Evolutionary conservation across 2,329 filamentous ascomycete species (phyloP), one percentile per base, ranked within the genome.

Genomic region (Exophiala alcalophila): DNA sequence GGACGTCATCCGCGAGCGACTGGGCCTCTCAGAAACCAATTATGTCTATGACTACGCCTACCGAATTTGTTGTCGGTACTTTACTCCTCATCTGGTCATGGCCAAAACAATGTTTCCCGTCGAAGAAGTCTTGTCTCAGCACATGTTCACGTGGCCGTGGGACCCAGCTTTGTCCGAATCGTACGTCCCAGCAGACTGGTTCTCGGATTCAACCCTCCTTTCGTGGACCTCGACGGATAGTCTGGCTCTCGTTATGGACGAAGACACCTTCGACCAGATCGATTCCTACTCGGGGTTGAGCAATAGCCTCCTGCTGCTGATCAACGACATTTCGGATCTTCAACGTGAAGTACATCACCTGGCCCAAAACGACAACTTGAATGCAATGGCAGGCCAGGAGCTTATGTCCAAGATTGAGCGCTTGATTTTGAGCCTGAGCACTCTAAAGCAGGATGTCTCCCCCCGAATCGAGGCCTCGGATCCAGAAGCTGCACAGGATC

Each of bases 41-140:
- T 25, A 25, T 25, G 7, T 8, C 7, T 8, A 39, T 10, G 35
- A 39, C 12, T 31, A 31, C 12, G 8, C 15, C 15, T 31, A 31
- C 14, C 7, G 28, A 31, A 11, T 31, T 14, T 31, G 28, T 31
- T 31, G 28, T 12, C 28, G 28, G 28, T 31, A 31, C 28, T 31
- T 31, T 8, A 12, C 14, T 11, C 14, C 7, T 31, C 28, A 31
- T 12, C 28, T 31, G 7, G 28, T 31, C 28, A 31, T 31, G 7
- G 28, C 28, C 7, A 31, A 31, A 14, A 31, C 28, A 7, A 16
- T 14, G 28, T 31, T 31, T 31, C 28, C 28, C 7, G 28, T 31
- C 14, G 28, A 31, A 14, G 28, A 31, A 16, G 28, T 31, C 28
- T 31, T 31, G 28, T 25, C 23, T 25, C 23, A n/a, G n/a, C 23